These are phyloP conservation scores for Apophysomyces sp. DNA, from an alignment of 371 early-diverging fungal genomes.

Conservation along the genomic window DNA sequence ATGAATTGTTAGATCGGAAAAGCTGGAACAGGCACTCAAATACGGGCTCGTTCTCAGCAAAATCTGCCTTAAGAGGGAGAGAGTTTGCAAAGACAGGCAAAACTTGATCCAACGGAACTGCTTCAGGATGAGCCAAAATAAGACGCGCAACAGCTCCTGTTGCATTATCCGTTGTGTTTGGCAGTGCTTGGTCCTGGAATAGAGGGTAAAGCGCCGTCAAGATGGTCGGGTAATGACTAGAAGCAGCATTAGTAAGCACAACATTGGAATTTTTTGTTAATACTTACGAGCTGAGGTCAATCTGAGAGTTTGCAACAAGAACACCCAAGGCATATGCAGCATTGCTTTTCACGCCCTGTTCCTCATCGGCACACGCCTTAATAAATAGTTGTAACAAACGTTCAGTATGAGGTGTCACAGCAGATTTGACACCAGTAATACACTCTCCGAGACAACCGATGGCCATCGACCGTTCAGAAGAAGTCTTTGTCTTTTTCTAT, in stretches of 20 bases:
- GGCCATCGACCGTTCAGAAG: conserved; percentile 86
- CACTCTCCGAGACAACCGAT: conserved; percentile 88
- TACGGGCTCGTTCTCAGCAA: conserved; percentile 80
- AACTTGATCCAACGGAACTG: conserved; percentile 72
- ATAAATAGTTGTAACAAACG: conserved; percentile 63
- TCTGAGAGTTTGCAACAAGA: conserved; percentile 64
- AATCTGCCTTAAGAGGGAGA: conserved; percentile 81
- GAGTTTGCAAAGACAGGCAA: conserved; percentile 67
- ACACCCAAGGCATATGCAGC: conserved; percentile 84
- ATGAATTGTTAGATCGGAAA: conserved; percentile 58
- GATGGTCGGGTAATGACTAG: conserved; percentile 67
- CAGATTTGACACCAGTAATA: conserved; percentile 69
- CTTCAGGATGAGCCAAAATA: conserved; percentile 67
- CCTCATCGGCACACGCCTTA: conserved; percentile 72
- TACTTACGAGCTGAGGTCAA: conserved; percentile 64
- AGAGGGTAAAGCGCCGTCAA: conserved; percentile 74
- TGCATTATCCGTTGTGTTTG: conserved; percentile 85
- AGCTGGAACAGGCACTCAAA: conserved; percentile 69
- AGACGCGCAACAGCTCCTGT: conserved; percentile 86
- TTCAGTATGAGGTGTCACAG: conserved; percentile 78
- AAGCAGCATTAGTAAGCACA: neutral
- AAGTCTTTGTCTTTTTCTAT: conserved; percentile 63
- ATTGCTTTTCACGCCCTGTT: conserved; percentile 84
- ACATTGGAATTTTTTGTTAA: neutral
- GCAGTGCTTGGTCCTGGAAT: conserved; percentile 61